Percentiles rank a stretch among this genome's conserved stretches.
Evolutionary conservation across 2,329 filamentous ascomycete species (phyloP).

Genomic region (Paraphoma sp.): DNA sequence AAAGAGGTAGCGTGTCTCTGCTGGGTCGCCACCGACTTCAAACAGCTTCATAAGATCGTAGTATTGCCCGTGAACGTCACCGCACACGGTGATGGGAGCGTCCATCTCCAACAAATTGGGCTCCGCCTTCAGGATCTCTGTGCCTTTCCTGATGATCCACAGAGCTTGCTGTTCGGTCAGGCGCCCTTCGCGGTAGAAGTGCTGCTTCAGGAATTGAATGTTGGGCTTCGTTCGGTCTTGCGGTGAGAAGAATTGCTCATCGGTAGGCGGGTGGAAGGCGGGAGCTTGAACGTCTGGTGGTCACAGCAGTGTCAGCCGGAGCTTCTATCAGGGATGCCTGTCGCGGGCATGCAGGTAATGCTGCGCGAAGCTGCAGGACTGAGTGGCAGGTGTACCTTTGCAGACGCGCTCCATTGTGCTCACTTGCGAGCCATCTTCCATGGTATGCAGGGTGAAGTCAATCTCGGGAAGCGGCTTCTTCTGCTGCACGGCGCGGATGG

Average conservation of each 20-base stretch:
- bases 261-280: slow-evolving; percentile 87
- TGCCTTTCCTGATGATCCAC: slow-evolving; percentile 90
- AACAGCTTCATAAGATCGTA: slow-evolving; percentile 99
- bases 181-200: slow-evolving; percentile 96
- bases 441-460: slow-evolving; percentile 96
- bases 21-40: slow-evolving; percentile 94
- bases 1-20: slow-evolving; percentile 96
- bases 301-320: slow-evolving; percentile 32
- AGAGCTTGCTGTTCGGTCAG: slow-evolving; percentile 96
- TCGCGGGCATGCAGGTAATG: slow-evolving; percentile 4
- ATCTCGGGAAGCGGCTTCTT: slow-evolving; percentile 98
- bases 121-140: slow-evolving; percentile 85
- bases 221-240: slow-evolving; percentile 87
- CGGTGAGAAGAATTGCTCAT: slow-evolving; percentile 93
- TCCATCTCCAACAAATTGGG: slow-evolving; percentile 99
- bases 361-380: slow-evolving; percentile 3
- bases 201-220: slow-evolving; percentile 93
- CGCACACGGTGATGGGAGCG: slow-evolving; percentile 97
- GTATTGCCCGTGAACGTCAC: slow-evolving; percentile 98
- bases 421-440: slow-evolving; percentile 96
- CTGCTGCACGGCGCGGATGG: slow-evolving; percentile 87
- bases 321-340: slow-evolving; percentile 18
- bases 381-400: slow-evolving; percentile 74
- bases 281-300: slow-evolving; percentile 91
- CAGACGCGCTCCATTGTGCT: slow-evolving; percentile 95